Evolutionary conservation across 2,329 filamentous ascomycete genomes (phyloP), one percentile per base, ranked within the genome.

Genomic region (Westerdykella ornata): DNA sequence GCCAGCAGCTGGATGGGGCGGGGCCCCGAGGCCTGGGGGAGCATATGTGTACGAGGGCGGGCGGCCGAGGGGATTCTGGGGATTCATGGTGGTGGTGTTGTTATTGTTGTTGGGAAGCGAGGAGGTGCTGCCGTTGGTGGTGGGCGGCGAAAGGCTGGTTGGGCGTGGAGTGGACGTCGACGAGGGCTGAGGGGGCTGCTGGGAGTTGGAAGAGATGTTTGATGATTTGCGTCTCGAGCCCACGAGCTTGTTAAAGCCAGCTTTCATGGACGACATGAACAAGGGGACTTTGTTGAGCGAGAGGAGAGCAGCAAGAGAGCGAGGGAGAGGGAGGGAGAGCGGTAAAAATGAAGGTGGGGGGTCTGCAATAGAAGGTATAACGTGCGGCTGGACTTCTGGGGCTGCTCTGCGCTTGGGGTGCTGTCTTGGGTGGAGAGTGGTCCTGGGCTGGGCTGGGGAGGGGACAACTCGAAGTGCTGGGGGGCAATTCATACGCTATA

Each of bases 181-280:
- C 52, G 49, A 60, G 48, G 59, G 51, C 39, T 52, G 51, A 15
- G 59, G 57, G 22, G 12, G 22, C 16, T 33, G 30, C 8, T 8
- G 30, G 44, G 54, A 42, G 47, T 62, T 56, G 39, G 61, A 57
- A 42, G 65, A 66, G 65, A 72, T 74, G 55, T 74, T 74, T 46
- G 82, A 83, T 43, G 57, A 60, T 74, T 81, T 85, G 70, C 84
- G 82, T 78, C 85, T 86, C 72, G 82, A 83, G 75, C 86, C 84
- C 71, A 84, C 82, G 72, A 88, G 77, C 75, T 78, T 78, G 75
- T 85, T 85, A 68, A 87, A 80, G 70, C 83, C 81, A 67, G 80
- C 78, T 75, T 85, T 86, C 79, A 85, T 78, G 76, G 81, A 85
- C 77, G 78, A 85, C 82, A 85, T 85, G 74, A 70, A 72, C 46